Percentiles rank a stretch among this genome's conserved stretches.
Conservation (phyloP, 257 asterid species). For the Petunia axillaris region DNA sequence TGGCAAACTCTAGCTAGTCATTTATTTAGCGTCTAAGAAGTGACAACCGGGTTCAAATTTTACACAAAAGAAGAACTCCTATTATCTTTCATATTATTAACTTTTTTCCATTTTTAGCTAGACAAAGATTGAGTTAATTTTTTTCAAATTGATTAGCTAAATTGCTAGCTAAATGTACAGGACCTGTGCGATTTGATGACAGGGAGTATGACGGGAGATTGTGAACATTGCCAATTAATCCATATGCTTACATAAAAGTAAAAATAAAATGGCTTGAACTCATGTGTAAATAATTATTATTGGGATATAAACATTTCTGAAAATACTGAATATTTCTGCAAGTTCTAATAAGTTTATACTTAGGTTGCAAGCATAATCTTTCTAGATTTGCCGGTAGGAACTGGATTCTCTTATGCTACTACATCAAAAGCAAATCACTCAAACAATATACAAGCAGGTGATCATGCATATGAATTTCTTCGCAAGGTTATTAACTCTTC, state of each 20-base stretch:
- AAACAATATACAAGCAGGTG: background rate
- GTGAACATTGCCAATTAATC: background rate
- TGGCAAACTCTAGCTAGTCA: no score
- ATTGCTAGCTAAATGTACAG: background rate
- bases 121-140: no score
- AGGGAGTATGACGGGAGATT: background rate
- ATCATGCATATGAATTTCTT: background rate
- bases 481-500: background rate
- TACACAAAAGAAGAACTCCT: no score
- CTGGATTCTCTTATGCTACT: constrained; percentile 23
- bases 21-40: no score
- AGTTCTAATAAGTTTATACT: background rate
- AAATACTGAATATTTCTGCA: background rate
- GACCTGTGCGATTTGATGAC: background rate
- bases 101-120: no score
- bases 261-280: background rate
- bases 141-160: no score
- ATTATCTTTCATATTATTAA: no score
- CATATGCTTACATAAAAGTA: background rate
- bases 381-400: constrained; percentile 3
- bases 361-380: constrained; percentile 22
- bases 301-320: background rate
- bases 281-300: no score
- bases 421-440: background rate
- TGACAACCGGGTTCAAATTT: no score